Conservation (phyloP, 1,139 yeast genomes). For the Magnusiomyces tetraspermus region DNA sequence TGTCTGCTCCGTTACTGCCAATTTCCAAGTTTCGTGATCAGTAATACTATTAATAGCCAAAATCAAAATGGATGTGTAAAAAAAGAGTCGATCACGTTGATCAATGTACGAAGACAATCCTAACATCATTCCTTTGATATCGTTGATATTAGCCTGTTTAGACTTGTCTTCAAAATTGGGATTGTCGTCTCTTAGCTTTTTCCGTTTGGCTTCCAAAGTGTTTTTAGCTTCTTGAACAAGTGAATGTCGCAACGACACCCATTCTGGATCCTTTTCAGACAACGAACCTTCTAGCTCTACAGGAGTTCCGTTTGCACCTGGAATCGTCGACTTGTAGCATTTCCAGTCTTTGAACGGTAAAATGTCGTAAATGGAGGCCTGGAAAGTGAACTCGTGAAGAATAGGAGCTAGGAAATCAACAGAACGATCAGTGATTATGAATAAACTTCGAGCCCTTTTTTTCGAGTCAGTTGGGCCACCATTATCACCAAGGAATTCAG, state of each 20-base stretch:
- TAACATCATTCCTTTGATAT: conserved; percentile 36
- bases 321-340: conserved; percentile 36
- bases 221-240: conserved; percentile 75
- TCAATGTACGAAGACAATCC: conserved; percentile 36
- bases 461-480: conserved; percentile 16
- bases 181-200: conserved; percentile 61
- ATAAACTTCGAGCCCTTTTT: conserved; percentile 57
- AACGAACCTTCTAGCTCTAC: conserved; percentile 40
- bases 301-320: conserved; percentile 48
- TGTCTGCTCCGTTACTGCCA: conserved; percentile 44
- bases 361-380: conserved; percentile 83
- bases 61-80: conserved; percentile 35
- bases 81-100: conserved; percentile 32
- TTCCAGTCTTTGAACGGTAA: conserved; percentile 39
- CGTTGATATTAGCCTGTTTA: conserved; percentile 29
- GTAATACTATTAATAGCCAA: conserved; percentile 34
- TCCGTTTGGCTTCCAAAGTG: conserved; percentile 48
- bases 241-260: conserved; percentile 63
- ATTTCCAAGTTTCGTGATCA: conserved; percentile 24
- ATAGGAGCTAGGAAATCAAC: conserved; percentile 78
- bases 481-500: conserved; percentile 28
- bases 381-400: conserved; percentile 86
- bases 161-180: conserved; percentile 39
- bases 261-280: conserved; percentile 61
- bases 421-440: conserved; percentile 73